Conservation (phyloP, 306 rosid genomes). For the Rosa chinensis region DNA sequence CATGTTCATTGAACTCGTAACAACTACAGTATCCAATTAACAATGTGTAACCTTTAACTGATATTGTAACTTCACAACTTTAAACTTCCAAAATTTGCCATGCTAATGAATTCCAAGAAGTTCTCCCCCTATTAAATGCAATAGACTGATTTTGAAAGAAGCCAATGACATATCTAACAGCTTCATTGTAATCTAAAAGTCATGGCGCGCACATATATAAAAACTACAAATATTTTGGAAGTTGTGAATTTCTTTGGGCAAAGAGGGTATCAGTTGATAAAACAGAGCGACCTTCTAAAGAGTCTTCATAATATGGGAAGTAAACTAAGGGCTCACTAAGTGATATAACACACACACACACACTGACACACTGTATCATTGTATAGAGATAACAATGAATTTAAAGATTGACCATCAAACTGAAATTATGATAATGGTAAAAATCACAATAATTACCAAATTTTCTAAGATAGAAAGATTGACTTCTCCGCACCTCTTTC, state of each 20-base stretch:
- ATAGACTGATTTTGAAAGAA: neutral
- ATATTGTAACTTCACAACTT: neutral
- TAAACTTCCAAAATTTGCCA: neutral
- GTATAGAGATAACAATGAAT: neutral
- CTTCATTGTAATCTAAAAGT: neutral
- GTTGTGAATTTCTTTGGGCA: neutral
- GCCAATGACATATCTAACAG: neutral
- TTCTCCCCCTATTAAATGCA: neutral
- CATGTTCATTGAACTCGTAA: neutral
- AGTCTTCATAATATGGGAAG: neutral
- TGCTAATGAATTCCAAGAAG: neutral
- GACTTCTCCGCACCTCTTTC: slow-evolving; percentile 82
- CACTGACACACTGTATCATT: neutral
- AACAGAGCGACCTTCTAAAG: neutral
- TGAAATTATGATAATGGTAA: neutral
- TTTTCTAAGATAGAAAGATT: slow-evolving; percentile 75
- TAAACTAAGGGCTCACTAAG: no score
- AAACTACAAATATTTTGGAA: neutral
- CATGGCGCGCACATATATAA: neutral
- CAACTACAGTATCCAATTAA: slow-evolving; percentile 1
- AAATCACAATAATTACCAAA: slow-evolving; percentile 53
- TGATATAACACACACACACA: neutral
- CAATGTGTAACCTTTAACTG: neutral
- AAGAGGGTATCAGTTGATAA: neutral
- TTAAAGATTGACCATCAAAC: neutral